These are phyloP conservation scores for Cryphonectria parasitica DNA, from an alignment of 2,329 filamentous ascomycete genomes.

Conservation along the genomic window DNA sequence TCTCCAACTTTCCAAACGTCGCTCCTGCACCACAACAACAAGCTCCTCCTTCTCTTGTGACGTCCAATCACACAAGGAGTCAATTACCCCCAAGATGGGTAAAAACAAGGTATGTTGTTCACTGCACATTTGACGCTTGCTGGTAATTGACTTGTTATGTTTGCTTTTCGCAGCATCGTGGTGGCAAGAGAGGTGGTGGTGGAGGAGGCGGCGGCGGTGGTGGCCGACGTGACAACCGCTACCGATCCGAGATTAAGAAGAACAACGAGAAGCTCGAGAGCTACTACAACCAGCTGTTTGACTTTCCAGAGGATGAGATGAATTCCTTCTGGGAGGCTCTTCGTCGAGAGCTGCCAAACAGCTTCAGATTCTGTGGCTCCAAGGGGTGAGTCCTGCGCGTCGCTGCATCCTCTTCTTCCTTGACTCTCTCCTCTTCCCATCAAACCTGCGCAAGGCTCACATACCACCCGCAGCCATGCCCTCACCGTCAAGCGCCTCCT, in stretches of 20 bases:
- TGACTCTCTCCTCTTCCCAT: neutral
- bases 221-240: conserved; percentile 49
- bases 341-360: conserved; percentile 87
- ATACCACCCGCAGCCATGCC: conserved; percentile 68
- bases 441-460: conserved; percentile 13
- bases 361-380: conserved; percentile 95
- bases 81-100: conserved; percentile 8
- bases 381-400: conserved; percentile 64
- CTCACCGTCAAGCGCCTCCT: conserved; percentile 87
- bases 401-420: neutral
- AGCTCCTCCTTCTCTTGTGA: neutral
- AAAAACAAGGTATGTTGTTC: neutral
- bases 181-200: conserved; percentile 30
- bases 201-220: conserved; percentile 40
- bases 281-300: conserved; percentile 81
- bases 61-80: conserved; percentile 7
- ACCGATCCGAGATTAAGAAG: conserved; percentile 67
- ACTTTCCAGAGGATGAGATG: conserved; percentile 78
- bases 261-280: conserved; percentile 82
- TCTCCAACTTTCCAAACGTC: neutral
- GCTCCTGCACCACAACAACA: conserved; percentile 5
- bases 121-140: too few species aligned
- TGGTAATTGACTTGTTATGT: neutral
- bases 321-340: conserved; percentile 83
- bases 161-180: conserved; percentile 8